Base-by-base conservation (phyloP, 106 monocot genomes). In the Platanthera zijinensis region DNA sequence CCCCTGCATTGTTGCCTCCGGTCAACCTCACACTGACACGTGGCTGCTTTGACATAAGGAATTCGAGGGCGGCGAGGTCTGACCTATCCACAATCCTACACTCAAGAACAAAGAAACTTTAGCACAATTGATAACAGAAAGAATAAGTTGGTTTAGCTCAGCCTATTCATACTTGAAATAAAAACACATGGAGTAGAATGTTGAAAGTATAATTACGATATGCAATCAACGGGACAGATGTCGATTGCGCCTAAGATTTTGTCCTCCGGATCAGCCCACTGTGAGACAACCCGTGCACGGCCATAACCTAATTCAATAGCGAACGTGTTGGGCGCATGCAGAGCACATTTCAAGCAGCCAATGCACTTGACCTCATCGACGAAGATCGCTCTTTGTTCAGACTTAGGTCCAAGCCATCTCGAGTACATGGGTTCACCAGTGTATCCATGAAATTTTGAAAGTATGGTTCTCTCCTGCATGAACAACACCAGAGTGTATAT, bases 1-100 rank as follows among this genome's bases (percentile, higher is more conserved):
- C 74, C 14, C 90, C 90, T 13, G 21, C 87, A 2, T 84, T 80
- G 57, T 86, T 85, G 6, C 92, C 85, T 18, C 83, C 81, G 2
- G 86, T 82, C 79, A 92, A 81, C 68, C 87, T 81, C 14, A 89
- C 95, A 21, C 53, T 79, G 17, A 87, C 87, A 6, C 95, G 82
- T 3, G 90, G 92, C 78, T 92, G 92, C 88, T 95, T 95, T 0
- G 95, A 90, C 95, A 95, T 95, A 64, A 92, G 84, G 78, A 86
- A 92, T 76, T 95, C 95, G 0, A 95, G 84, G 2, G 90, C 86
- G 50, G 95, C 86, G 30, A 95, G 89, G 10, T 95, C 77, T 25
- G 90, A 85, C 49, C 90, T 87, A 28, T 87, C 88, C 28, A 95
- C 86, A 9, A 92, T 78, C 78, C 95, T 95, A 46, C 5, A 54